Evolutionary conservation across 2,329 filamentous ascomycete genomes (phyloP).

Genomic region (Pestalotiopsis sp.): DNA sequence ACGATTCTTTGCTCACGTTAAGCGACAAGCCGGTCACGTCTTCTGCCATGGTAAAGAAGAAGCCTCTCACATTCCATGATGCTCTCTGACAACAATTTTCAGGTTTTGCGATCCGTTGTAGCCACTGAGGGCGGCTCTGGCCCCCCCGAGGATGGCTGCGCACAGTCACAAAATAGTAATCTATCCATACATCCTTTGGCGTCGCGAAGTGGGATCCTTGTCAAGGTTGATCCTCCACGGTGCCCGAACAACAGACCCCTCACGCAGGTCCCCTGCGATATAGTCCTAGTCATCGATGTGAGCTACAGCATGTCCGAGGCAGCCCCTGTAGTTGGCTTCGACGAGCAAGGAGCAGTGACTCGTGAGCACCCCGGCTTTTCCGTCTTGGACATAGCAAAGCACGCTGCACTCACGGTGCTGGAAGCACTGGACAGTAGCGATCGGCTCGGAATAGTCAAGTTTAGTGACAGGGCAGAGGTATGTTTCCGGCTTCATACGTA

Average conservation of each 20-base stretch:
- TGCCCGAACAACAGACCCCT: conserved; percentile 29
- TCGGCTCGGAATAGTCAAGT: conserved; percentile 61
- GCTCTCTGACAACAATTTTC: neutral
- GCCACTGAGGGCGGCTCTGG: neutral
- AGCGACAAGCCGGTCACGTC: no score
- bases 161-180: neutral
- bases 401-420: conserved; percentile 60
- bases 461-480: conserved; percentile 42
- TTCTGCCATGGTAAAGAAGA: no score
- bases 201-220: conserved; percentile 41
- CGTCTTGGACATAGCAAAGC: conserved; percentile 62
- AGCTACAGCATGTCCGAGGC: conserved; percentile 56
- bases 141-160: neutral
- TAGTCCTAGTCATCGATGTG: conserved; percentile 65
- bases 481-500: neutral
- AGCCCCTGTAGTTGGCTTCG: conserved; percentile 47
- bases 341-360: conserved; percentile 33
- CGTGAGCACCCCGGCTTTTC: conserved; percentile 52
- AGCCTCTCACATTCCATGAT: no score
- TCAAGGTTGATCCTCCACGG: conserved; percentile 49
- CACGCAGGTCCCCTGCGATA: conserved; percentile 56
- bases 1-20: no score
- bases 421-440: conserved; percentile 58
- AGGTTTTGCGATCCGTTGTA: neutral
- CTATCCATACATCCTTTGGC: conserved; percentile 42